Evolutionary conservation across 805 yeast genomes (phyloP).

Genomic region (Tetrapisispora fleetii): DNA sequence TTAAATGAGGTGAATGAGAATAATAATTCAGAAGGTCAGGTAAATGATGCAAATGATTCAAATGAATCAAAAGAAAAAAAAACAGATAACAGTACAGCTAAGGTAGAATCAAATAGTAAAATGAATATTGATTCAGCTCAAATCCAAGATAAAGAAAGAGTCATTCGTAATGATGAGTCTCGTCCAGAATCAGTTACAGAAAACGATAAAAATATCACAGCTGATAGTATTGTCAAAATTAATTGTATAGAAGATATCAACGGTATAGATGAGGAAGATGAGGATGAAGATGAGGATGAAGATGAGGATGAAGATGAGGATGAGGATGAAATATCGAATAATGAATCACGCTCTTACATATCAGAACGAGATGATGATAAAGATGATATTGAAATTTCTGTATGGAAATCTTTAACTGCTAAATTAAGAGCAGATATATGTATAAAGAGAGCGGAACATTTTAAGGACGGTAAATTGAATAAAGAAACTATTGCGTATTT

Average conservation of each 20-base stretch:
- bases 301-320: conserved; percentile 27
- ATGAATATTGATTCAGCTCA: conserved; percentile 32
- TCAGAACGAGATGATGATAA: conserved; percentile 48
- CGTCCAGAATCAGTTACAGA: background rate
- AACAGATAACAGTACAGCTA: no score
- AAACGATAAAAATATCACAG: background rate
- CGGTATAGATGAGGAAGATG: conserved; percentile 8
- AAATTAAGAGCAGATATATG: conserved; percentile 71
- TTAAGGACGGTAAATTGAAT: conserved; percentile 50
- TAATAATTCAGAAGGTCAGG: no score
- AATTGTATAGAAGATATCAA: background rate
- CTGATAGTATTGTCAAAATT: background rate
- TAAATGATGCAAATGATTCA: no score
- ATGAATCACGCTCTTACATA: conserved; percentile 34
- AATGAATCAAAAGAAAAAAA: no score
- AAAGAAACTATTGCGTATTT: conserved; percentile 59
- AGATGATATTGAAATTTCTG: conserved; percentile 64
- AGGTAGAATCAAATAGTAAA: conserved; percentile 18
- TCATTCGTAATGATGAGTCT: conserved; percentile 4
- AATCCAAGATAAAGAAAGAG: conserved; percentile 14
- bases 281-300: conserved; percentile 36
- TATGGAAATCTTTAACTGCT: conserved; percentile 80
- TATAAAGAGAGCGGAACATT: conserved; percentile 53
- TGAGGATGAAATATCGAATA: conserved; percentile 38
- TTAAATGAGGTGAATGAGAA: no score